These are phyloP conservation scores for Penicillium oxalicum DNA, from an alignment of 2,329 filamentous ascomycete genomes.

Conservation along the genomic window DNA sequence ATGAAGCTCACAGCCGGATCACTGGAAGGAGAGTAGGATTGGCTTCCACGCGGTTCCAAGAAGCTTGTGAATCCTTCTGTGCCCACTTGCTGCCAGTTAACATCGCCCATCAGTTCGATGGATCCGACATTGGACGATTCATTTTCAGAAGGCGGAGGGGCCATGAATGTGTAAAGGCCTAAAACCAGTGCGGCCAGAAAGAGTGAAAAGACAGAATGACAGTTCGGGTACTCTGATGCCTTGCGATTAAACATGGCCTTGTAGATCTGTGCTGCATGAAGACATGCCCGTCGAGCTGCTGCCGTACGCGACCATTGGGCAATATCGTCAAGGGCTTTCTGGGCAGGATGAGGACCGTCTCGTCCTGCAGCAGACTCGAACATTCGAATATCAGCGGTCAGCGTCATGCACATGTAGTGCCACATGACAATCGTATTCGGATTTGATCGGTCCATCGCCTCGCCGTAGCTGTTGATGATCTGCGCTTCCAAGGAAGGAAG, in stretches of 20 bases:
- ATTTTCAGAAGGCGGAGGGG: constrained; percentile 23
- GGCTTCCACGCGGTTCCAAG: constrained; percentile 29
- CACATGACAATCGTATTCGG: constrained; percentile 48
- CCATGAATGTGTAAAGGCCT: constrained; percentile 49
- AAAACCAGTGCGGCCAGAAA: constrained; percentile 49
- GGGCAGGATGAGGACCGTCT: constrained; percentile 42
- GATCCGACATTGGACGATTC: constrained; percentile 22
- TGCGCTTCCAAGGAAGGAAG: constrained; percentile 31
- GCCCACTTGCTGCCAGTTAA: constrained; percentile 46
- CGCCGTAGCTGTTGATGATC: constrained; percentile 33
- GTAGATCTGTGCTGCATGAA: constrained; percentile 50
- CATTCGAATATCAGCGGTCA: constrained; percentile 48
- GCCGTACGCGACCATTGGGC: constrained; percentile 47
- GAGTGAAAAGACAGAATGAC: constrained; percentile 46
- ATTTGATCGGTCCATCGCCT: constrained; percentile 40
- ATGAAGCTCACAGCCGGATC: constrained; percentile 41
- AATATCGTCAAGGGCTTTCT: constrained; percentile 47
- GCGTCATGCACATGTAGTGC: constrained; percentile 50
- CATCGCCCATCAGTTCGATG: constrained; percentile 45
- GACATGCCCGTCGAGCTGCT: constrained; percentile 45
- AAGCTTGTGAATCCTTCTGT: constrained; percentile 42
- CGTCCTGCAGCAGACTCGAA: constrained; percentile 50
- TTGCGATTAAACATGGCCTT: constrained; percentile 48
- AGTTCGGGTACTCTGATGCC: constrained; percentile 48
- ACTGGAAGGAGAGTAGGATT: constrained; percentile 24